A percentile compares a stretch with the other conserved stretches of the same genome.
Conservation (phyloP, 225 moss, liverwort and hornwort species). For the Polytrichum formosum region DNA sequence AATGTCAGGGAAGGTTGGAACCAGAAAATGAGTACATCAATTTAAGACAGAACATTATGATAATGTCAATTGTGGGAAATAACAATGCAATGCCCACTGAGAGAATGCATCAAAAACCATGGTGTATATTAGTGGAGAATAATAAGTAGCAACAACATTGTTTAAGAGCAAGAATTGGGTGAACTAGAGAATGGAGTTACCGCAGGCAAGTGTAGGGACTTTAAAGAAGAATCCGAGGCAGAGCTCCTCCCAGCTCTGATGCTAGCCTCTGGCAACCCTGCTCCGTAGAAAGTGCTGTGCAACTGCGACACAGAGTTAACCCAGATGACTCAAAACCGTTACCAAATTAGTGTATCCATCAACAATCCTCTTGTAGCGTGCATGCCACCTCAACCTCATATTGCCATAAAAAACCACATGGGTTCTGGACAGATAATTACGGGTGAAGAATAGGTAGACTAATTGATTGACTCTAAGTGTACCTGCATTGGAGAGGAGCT, state of each 20-base stretch:
- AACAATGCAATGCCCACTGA: not conserved
- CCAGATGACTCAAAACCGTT: too few relatives aligned
- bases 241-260: not conserved
- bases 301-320: not conserved
- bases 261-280: slow-evolving; percentile 1
- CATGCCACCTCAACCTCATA: too few relatives aligned
- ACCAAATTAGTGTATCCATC: too few relatives aligned
- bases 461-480: not conserved
- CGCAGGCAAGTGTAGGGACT: slow-evolving; percentile 5
- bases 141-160: too few relatives aligned
- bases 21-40: not conserved
- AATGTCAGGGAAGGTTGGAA: too few relatives aligned
- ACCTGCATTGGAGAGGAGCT: not conserved
- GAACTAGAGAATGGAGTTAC: not conserved
- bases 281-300: slow-evolving; percentile 8
- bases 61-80: not conserved
- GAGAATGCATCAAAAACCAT: not conserved
- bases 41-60: not conserved
- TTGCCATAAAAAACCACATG: too few relatives aligned
- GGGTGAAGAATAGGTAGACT: too few relatives aligned
- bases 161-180: not conserved
- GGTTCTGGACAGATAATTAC: too few relatives aligned
- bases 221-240: not conserved
- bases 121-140: too few relatives aligned
- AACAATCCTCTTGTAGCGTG: too few relatives aligned